Evolutionary conservation across 805 yeast species (phyloP).

Genomic region (Spathaspora girioi): DNA sequence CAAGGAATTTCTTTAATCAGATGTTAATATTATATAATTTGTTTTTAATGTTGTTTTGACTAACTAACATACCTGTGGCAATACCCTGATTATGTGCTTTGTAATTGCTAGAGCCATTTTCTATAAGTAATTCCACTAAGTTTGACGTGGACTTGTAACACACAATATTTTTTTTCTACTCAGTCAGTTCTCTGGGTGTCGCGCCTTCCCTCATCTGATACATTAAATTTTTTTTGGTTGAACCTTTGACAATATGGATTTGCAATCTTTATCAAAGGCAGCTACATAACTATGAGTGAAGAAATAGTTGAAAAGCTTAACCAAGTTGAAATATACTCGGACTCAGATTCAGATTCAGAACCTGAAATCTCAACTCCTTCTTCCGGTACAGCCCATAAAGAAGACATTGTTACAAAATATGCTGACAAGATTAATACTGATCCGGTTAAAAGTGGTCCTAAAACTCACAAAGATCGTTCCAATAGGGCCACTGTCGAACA

Average conservation of each 20-base stretch:
- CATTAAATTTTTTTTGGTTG: neutral
- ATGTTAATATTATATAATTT: neutral
- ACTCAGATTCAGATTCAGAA: conserved; percentile 11
- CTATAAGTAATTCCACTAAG: neutral
- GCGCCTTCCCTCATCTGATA: neutral
- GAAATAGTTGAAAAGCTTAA: neutral
- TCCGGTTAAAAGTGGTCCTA: conserved; percentile 53
- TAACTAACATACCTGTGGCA: conserved; percentile 17
- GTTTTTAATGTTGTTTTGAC: neutral
- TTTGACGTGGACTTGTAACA: neutral
- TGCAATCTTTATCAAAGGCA: neutral
- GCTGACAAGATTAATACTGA: conserved; percentile 64
- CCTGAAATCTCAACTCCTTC: conserved; percentile 7
- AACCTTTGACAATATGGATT: neutral
- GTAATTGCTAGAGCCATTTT: neutral
- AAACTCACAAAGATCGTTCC: conserved; percentile 73
- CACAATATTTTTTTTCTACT: neutral
- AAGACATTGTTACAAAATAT: conserved; percentile 55
- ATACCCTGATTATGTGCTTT: neutral
- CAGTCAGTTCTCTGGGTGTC: neutral
- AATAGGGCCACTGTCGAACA: conserved; percentile 97
- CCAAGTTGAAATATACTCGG: conserved; percentile 1
- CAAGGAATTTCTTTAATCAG: conserved; percentile 55
- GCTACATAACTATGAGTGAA: neutral
- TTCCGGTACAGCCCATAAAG: conserved; percentile 24